Evolutionary conservation across 805 yeast genomes (phyloP).

Genomic region (Lipomyces lipofer): DNA sequence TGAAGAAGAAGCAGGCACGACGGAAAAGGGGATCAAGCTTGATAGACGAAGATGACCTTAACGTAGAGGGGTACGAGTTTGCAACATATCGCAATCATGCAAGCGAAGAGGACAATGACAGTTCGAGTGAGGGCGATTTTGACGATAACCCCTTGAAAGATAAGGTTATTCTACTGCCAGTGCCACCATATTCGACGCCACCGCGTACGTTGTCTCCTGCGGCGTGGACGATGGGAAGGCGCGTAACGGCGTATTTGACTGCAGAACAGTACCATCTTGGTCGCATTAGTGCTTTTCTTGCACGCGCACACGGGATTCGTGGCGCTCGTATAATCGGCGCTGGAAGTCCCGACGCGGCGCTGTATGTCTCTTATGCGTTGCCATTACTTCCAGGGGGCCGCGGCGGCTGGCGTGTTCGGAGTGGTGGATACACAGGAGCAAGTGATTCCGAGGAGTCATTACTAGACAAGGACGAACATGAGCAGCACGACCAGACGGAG

Average conservation of each 20-base stretch:
- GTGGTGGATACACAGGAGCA: constrained; percentile 38
- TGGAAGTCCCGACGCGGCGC: constrained; percentile 65
- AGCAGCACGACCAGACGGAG: constrained; percentile 24
- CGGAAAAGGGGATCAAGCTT: background rate
- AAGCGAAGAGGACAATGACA: background rate
- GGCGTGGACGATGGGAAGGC: constrained; percentile 17
- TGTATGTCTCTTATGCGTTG: constrained; percentile 83
- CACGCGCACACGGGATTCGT: constrained; percentile 72
- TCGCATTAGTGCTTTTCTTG: constrained; percentile 62
- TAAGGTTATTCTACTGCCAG: constrained; percentile 3
- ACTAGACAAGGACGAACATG: constrained; percentile 50
- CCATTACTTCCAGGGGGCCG: constrained; percentile 77
- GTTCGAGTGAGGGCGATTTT: background rate
- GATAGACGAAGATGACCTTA: background rate
- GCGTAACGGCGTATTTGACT: constrained; percentile 90
- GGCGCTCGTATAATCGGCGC: constrained; percentile 63
- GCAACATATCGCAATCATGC: no score
- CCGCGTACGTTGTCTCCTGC: background rate
- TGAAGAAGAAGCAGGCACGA: constrained; percentile 3
- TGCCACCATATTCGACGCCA: background rate
- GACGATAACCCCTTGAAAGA: background rate
- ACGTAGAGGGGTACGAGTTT: background rate
- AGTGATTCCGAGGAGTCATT: background rate
- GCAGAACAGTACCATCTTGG: constrained; percentile 77
- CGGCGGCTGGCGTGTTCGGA: constrained; percentile 64